Base-by-base conservation (phyloP, 257 asterid species). In the Gardenia jasminoides region DNA sequence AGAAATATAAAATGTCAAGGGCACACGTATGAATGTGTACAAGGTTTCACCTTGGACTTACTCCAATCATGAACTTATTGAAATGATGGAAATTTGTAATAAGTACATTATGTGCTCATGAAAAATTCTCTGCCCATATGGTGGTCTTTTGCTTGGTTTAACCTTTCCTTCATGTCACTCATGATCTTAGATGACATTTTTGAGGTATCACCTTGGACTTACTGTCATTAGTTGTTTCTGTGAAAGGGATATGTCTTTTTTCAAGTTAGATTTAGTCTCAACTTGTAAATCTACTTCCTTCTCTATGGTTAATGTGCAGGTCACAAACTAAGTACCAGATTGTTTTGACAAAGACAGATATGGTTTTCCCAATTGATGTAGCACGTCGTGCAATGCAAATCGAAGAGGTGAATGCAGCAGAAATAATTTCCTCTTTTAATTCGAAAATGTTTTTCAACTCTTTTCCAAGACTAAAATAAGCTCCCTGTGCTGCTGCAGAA, bases 351-450 rank as follows among this genome's bases (percentile, higher is more conserved):
- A 96, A 93, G 92, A 93, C 98, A 22, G 98, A 92, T 87, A 59
- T 80, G 74, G 97, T 90, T 80, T 92, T 92, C 82, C 99, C 99
- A 66, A 88, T 92, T 80, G 96, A 93, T 58, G 99, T 96, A 77
- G 97, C 99, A 36, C 91, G 99, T 22, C 89, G 96, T 79, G 98
- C 98, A 78, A 96, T 91, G 96, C 97, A 96, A 89, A 96, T 96
- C 62, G 98, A 93, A 92, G 99, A 95, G 97, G 98, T 91, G 77
- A 83, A 79, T 75, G 17, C 69, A 76, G 64, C 65, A 69, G 3
- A 52, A 30, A 33, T 61, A 17, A 33, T 44, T 44, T 30, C 41
- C 41, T 5, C 41, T 59, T n/a, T 75, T 31, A 39, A 62, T 74
- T 15, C 26, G 50, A 66, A 66, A 73, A 70, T 72, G 24, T 28